Conservation (phyloP, 352 stramenopile species). For the Phytophthora pseudosyringae region DNA sequence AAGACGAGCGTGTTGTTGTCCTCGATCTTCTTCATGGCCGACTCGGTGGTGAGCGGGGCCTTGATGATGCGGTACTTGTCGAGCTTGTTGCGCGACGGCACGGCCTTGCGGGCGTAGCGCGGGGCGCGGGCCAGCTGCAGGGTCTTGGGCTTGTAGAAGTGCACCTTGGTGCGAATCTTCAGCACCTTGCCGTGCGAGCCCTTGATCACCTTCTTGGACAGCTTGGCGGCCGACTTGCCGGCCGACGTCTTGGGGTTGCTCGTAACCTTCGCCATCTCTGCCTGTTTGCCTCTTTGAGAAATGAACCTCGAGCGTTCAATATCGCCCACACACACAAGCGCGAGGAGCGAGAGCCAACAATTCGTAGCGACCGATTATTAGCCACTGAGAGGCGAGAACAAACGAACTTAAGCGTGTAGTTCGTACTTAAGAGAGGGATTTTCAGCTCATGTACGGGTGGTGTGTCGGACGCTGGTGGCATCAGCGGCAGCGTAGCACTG, state of each 20-base stretch:
- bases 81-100: conserved; percentile 95
- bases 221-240: conserved; percentile 93
- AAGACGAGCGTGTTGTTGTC: conserved; percentile 99
- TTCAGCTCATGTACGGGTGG: neutral
- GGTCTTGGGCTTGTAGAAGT: conserved; percentile 99
- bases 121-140: conserved; percentile 94
- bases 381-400: conserved; percentile 23
- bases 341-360: conserved; percentile 39
- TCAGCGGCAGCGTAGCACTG: conserved; percentile 1
- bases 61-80: conserved; percentile 99
- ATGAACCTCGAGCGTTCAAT: conserved; percentile 7
- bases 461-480: conserved; percentile 6
- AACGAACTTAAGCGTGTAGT: conserved; percentile 7
- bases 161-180: conserved; percentile 98
- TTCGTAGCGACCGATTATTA: conserved; percentile 16
- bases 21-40: conserved; percentile 99
- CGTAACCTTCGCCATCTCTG: conserved; percentile 75
- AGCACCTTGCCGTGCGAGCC: conserved; percentile 97
- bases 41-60: conserved; percentile 99
- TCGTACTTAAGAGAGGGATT: neutral
- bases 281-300: conserved; percentile 67
- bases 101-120: conserved; percentile 96
- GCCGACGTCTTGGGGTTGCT: conserved; percentile 73
- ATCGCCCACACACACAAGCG: neutral
- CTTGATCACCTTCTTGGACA: conserved; percentile 96